These are phyloP conservation scores for Clathrospora elynae DNA, from an alignment of 2,329 filamentous ascomycete species.

Conservation along the genomic window DNA sequence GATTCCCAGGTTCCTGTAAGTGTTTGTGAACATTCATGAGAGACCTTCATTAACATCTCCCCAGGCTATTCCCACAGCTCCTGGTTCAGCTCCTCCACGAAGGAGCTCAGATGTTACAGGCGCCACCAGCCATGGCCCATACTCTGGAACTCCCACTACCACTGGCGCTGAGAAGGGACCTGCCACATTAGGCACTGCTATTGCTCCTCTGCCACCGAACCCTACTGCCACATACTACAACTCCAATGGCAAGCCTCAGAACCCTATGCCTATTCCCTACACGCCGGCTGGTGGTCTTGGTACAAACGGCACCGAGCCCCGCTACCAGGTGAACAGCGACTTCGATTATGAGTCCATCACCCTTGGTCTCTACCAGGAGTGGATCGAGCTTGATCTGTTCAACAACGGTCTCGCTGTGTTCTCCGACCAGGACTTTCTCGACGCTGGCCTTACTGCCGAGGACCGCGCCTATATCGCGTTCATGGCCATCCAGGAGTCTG, in stretches of 20 bases:
- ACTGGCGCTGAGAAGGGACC: conserved; percentile 69
- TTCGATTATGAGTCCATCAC: conserved; percentile 82
- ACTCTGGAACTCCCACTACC: conserved; percentile 67
- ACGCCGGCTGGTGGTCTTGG: conserved; percentile 72
- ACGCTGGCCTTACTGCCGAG: conserved; percentile 68
- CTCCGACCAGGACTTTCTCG: conserved; percentile 70
- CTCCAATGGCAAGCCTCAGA: conserved; percentile 69
- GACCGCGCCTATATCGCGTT: conserved; percentile 73
- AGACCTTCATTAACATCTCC: conserved; percentile 1
- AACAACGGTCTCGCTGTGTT: conserved; percentile 74
- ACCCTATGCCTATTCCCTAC: conserved; percentile 73
- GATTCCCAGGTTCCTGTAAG: conserved; percentile 52
- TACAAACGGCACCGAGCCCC: conserved; percentile 75
- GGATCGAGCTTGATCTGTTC: conserved; percentile 84
- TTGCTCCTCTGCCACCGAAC: conserved; percentile 63
- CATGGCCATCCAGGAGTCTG: conserved; percentile 78
- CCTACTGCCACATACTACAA: conserved; percentile 72
- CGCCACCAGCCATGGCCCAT: conserved; percentile 71
- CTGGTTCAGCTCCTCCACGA: conserved; percentile 50
- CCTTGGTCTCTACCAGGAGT: conserved; percentile 79
- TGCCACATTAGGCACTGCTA: conserved; percentile 60
- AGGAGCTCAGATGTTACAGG: conserved; percentile 59
- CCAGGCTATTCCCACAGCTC: conserved; percentile 29
- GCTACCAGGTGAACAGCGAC: conserved; percentile 78
- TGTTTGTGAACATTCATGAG: conserved; percentile 3